These are phyloP conservation scores for Nigrospora sphaerica DNA, from an alignment of 2,329 filamentous ascomycete species.

Conservation along the genomic window DNA sequence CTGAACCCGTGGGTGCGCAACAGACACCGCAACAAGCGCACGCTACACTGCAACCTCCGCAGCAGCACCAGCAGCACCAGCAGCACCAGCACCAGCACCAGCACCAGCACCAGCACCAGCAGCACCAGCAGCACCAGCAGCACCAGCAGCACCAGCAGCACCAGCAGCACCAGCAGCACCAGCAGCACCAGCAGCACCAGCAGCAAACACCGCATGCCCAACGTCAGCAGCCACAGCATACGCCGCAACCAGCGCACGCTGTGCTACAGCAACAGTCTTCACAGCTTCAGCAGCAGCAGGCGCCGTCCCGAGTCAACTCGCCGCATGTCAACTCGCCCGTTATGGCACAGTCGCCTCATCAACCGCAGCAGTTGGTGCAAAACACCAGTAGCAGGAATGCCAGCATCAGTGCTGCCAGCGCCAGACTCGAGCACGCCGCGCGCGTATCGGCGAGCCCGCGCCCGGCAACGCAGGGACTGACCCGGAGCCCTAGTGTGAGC, in stretches of 20 bases:
- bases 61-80: slow-evolving; percentile 6
- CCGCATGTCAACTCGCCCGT: slow-evolving; percentile 15
- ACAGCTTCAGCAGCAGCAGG: background rate
- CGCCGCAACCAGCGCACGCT: too few species aligned
- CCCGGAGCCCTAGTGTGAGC: slow-evolving; percentile 24
- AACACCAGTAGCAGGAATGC: slow-evolving; percentile 13
- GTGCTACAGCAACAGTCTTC: background rate
- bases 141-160: slow-evolving; percentile 8
- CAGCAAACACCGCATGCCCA: slow-evolving; percentile 5
- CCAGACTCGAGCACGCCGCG: slow-evolving; percentile 16
- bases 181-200: background rate
- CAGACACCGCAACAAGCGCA: background rate
- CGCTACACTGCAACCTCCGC: slow-evolving; percentile 5
- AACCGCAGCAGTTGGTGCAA: slow-evolving; percentile 12
- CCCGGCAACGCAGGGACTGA: slow-evolving; percentile 15
- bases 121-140: slow-evolving; percentile 5
- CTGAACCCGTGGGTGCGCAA: too few species aligned
- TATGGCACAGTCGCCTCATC: slow-evolving; percentile 17
- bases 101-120: slow-evolving; percentile 1
- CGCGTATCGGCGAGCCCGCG: slow-evolving; percentile 24
- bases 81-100: slow-evolving; percentile 10
- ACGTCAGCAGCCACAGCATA: background rate
- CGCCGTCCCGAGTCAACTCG: slow-evolving; percentile 4
- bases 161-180: slow-evolving; percentile 7
- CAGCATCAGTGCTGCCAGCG: slow-evolving; percentile 4